Evolutionary conservation across 352 stramenopile genomes (phyloP), one percentile per base, ranked within the genome.

Genomic region (Globisporangium splendens): DNA sequence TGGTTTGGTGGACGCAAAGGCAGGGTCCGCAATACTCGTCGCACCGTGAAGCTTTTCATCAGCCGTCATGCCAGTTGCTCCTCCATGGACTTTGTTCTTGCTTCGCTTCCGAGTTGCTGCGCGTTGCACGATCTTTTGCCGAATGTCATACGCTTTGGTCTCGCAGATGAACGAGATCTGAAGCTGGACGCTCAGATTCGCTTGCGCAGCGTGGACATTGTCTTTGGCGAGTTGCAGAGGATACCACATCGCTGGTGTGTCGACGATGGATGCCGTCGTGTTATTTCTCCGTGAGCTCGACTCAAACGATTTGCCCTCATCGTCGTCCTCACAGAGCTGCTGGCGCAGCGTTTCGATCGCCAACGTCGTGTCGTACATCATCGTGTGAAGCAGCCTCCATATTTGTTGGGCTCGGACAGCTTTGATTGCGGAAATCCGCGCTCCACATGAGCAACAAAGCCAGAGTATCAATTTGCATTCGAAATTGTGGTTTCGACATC

Each of bases 1-100:
- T 28, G 81, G 83, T 11, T 70, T 54, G 3, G 63, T 73, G 48
- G 91, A 90, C 2, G 56, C 59, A 22, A 93, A 93, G 8, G 66
- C 53, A 22, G 81, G 83, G 59, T 91, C 79, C 0, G 59, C 66
- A 10, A 89, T 43, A 13, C 50, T 54, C 20, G 28, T 35, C 15
- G 18, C 39, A 8, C 0, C 8, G 8, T 38, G 10, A 46, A 8
- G n/a, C 50, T 21, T 44, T 35, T 46, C 20, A 4, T 48, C 21
- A 28, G 15, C n/a, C n/a, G n/a, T n/a, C n/a, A n/a, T n/a, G n/a
- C n/a, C 20, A 21, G 13, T 10, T 38, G 22, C 41, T 38, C 15
- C 21, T 8, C 11, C 8, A 5, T 41, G 21, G 3, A 24, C 21
- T 57, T 50, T 8, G 20, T 12, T 20, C 28, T 50, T 14, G 35